Conservation (phyloP, 179 eudicot genomes). For the Vitellaria paradoxa region DNA sequence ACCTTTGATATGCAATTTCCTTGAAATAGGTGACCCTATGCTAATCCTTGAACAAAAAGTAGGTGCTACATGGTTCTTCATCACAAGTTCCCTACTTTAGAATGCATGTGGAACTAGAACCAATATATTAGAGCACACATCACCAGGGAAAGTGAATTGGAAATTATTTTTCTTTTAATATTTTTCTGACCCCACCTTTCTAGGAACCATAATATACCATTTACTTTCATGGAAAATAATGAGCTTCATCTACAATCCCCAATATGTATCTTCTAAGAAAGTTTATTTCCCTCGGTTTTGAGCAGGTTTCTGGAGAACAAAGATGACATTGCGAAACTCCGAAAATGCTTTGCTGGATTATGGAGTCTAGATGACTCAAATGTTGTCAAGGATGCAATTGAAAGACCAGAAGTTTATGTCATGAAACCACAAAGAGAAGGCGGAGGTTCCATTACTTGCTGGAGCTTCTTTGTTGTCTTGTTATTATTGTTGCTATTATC, state of each 20-base stretch:
- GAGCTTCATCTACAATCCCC: background rate
- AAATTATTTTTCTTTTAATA: background rate
- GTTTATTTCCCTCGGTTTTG: slow-evolving; percentile 17
- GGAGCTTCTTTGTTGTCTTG: background rate
- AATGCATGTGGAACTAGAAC: slow-evolving; percentile 1
- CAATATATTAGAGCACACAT: background rate
- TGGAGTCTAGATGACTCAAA: slow-evolving; percentile 88
- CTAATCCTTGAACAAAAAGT: background rate
- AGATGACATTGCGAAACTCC: slow-evolving; percentile 75
- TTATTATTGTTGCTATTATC: background rate
- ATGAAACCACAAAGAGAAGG: slow-evolving; percentile 99
- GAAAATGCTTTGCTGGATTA: slow-evolving; percentile 90
- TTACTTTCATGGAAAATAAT: background rate
- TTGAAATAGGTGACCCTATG: background rate
- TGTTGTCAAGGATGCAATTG: slow-evolving; percentile 70
- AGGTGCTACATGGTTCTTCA: background rate
- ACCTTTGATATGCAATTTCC: background rate
- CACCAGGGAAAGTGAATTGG: background rate
- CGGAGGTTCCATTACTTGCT: slow-evolving; percentile 68
- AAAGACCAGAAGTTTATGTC: slow-evolving; percentile 75
- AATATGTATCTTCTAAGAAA: background rate
- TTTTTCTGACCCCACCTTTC: background rate
- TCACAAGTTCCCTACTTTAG: background rate
- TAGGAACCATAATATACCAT: background rate
- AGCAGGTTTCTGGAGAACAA: slow-evolving; percentile 83